Percentiles rank a stretch among this genome's conserved stretches.
These are phyloP conservation scores for Chrysoporthe deuterocubensis DNA, from an alignment of 2,329 filamentous ascomycete genomes.

Conservation along the genomic window DNA sequence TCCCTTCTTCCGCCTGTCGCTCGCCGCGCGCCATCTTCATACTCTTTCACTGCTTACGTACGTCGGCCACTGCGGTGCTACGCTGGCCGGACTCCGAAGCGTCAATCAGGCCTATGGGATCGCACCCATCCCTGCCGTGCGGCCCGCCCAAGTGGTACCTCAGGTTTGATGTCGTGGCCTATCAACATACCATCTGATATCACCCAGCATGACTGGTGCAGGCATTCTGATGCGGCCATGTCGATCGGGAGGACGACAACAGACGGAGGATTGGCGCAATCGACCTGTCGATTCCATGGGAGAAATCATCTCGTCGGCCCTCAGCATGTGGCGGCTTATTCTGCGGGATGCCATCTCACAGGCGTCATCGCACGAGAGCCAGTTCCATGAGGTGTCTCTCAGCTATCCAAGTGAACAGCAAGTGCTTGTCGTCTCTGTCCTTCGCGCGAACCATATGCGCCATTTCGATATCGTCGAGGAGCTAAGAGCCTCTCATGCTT, in stretches of 20 bases:
- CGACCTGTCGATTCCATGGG: background rate
- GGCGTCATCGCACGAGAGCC: background rate
- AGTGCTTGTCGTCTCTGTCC: background rate
- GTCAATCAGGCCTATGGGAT: constrained; percentile 26
- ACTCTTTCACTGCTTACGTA: constrained; percentile 26
- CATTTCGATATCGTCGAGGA: background rate
- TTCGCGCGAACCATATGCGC: background rate
- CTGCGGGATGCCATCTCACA: background rate
- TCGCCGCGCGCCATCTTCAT: constrained; percentile 28
- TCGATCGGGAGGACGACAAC: constrained; percentile 6
- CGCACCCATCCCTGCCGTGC: constrained; percentile 13
- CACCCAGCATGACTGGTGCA: constrained; percentile 14
- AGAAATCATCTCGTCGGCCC: background rate
- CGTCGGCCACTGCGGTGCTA: constrained; percentile 19
- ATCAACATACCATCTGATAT: constrained; percentile 13
- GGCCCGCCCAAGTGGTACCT: constrained; percentile 15
- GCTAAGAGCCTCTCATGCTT: background rate
- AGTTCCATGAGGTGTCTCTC: background rate
- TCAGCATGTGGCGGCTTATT: background rate
- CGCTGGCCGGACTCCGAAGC: constrained; percentile 17
- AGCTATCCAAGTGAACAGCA: background rate
- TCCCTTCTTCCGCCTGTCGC: constrained; percentile 30
- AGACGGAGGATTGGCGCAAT: background rate
- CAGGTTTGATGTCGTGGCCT: constrained; percentile 2
- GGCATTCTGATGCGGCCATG: constrained; percentile 15